Conservation (phyloP, 305 asterid species). For the Caryopteris hybrid region DNA sequence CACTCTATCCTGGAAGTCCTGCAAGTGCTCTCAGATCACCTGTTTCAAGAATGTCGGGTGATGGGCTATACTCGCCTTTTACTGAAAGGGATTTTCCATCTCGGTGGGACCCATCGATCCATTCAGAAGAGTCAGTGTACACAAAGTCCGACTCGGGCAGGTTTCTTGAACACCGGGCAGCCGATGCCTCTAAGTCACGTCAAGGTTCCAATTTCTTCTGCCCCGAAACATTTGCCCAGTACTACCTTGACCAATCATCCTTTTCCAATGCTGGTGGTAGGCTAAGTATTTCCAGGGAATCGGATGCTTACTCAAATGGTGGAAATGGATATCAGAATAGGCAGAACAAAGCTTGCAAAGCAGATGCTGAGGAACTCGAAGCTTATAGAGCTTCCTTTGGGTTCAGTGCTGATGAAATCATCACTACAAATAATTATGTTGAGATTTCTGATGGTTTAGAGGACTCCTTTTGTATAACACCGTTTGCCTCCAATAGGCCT, state of each 20-base stretch:
- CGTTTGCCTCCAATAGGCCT: slow-evolving; percentile 38
- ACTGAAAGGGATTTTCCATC: slow-evolving; percentile 53
- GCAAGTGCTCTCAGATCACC: slow-evolving; percentile 81
- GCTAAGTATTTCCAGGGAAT: slow-evolving; percentile 83
- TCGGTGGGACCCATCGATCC: slow-evolving; percentile 36
- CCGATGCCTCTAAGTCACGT: slow-evolving; percentile 46
- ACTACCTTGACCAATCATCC: slow-evolving; percentile 83
- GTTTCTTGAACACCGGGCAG: slow-evolving; percentile 34
- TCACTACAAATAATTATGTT: slow-evolving; percentile 77
- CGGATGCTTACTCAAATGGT: slow-evolving; percentile 75
- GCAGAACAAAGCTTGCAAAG: slow-evolving; percentile 61
- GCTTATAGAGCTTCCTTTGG: slow-evolving; percentile 99
- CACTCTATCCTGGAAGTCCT: slow-evolving; percentile 82
- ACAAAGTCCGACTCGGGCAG: slow-evolving; percentile 54
- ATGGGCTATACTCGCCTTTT: slow-evolving; percentile 34
- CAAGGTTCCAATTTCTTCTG: slow-evolving; percentile 95
- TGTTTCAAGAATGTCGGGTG: slow-evolving; percentile 46
- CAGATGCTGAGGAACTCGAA: slow-evolving; percentile 87
- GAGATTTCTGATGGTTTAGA: slow-evolving; percentile 85
- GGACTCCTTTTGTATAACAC: slow-evolving; percentile 68
- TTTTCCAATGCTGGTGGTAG: slow-evolving; percentile 87
- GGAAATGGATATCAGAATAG: slow-evolving; percentile 60
- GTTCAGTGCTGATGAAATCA: slow-evolving; percentile 97
- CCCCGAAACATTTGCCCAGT: slow-evolving; percentile 97
- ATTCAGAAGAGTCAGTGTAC: slow-evolving; percentile 36